These are phyloP conservation scores for Cardamine chenopodiifolia DNA, from an alignment of 345 rosid species.

Conservation along the genomic window DNA sequence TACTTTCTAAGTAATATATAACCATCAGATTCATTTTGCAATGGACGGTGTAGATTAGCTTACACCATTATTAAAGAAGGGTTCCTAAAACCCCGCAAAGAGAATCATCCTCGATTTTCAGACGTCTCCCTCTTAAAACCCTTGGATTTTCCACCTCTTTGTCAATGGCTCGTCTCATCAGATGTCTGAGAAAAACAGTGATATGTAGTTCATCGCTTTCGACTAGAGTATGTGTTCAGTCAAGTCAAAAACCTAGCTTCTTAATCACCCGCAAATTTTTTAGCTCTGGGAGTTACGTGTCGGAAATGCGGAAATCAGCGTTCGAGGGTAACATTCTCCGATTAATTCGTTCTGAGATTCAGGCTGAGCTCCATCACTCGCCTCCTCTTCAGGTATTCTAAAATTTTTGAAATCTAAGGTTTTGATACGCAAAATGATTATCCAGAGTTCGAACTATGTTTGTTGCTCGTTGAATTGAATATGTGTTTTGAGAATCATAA, in stretches of 20 bases:
- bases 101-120: not conserved
- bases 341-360: slow-evolving; percentile 64
- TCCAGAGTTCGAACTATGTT: not conserved
- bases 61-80: not conserved
- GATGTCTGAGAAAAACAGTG: slow-evolving; percentile 37
- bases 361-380: slow-evolving; percentile 64
- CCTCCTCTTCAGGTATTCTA: slow-evolving; percentile 43
- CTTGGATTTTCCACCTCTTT: slow-evolving; percentile 18
- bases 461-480: not conserved
- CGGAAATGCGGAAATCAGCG: slow-evolving; percentile 80
- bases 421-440: not conserved
- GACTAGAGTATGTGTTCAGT: slow-evolving; percentile 4
- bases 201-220: slow-evolving; percentile 23
- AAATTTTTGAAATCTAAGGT: not conserved
- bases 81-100: not conserved
- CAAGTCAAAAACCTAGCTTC: not conserved
- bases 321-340: slow-evolving; percentile 67
- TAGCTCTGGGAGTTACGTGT: slow-evolving; percentile 52
- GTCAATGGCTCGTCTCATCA: slow-evolving; percentile 48
- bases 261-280: slow-evolving; percentile 10
- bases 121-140: slow-evolving; percentile 33
- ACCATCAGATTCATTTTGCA: slow-evolving; percentile 11
- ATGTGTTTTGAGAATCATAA: not conserved
- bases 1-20: slow-evolving; percentile 12
- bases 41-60: slow-evolving; percentile 37